phyloP scores from a whole-genome alignment of 2,329 filamentous ascomycete genomes.

The Exutisphaerella laricina region DNA sequence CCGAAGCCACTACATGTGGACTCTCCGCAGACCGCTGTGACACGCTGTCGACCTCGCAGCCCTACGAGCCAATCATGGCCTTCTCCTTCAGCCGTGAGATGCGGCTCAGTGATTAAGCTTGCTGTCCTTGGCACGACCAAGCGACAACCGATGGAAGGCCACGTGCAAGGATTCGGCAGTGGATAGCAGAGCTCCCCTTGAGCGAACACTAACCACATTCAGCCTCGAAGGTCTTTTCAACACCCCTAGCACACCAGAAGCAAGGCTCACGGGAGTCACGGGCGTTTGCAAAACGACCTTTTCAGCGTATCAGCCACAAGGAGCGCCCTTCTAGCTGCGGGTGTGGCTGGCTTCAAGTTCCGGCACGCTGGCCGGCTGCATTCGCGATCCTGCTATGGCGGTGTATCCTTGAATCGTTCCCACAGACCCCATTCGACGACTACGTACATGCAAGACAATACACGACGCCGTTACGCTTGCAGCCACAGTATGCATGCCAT shows the following conservation, averaged over 20 bases:
- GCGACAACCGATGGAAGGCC: not conserved
- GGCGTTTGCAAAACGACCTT: not conserved
- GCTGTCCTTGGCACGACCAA: not conserved
- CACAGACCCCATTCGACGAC: too few relatives aligned
- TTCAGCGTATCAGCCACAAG: not conserved
- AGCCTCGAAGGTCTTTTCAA: too few relatives aligned
- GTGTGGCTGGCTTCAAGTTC: not conserved
- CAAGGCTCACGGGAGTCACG: too few relatives aligned
- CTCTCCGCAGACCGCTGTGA: not conserved
- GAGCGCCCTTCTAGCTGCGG: not conserved
- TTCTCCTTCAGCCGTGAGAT: conserved; percentile 1
- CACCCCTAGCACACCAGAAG: too few relatives aligned
- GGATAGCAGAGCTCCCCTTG: conserved; percentile 1
- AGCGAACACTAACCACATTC: not conserved
- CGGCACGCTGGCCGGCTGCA: not conserved
- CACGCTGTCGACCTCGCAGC: not conserved
- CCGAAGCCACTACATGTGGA: conserved; percentile 1
- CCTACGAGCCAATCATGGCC: not conserved
- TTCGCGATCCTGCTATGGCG: not conserved
- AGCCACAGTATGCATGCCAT: not conserved
- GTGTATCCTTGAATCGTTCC: not conserved
- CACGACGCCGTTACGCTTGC: too few relatives aligned
- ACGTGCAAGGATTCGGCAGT: conserved; percentile 4
- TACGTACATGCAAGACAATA: too few relatives aligned
- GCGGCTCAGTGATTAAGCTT: not conserved